Percentiles rank a stretch among this genome's conserved stretches.
Evolutionary conservation across 306 rosid genomes (phyloP).

Genomic region (Citrullus mucosospermus): DNA sequence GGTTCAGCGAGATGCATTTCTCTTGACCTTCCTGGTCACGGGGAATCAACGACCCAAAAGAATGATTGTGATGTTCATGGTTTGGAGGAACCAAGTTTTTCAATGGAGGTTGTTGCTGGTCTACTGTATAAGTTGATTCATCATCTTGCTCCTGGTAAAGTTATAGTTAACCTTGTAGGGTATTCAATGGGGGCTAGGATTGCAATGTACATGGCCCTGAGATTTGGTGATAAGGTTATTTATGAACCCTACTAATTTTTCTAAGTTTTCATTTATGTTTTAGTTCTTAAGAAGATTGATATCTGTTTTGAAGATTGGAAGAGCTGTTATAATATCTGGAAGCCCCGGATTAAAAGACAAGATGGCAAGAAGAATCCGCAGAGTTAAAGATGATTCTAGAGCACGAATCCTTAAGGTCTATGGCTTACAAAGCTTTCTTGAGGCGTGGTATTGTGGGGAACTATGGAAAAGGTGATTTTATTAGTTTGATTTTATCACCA

Average conservation of each 20-base stretch:
- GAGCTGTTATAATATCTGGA: conserved; percentile 71
- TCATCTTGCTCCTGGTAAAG: conserved; percentile 42
- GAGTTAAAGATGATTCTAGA: conserved; percentile 73
- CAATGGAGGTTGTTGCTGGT: conserved; percentile 50
- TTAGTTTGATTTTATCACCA: conserved; percentile 7
- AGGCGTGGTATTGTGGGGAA: conserved; percentile 70
- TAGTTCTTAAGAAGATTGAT: conserved; percentile 11
- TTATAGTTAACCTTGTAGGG: conserved; percentile 68
- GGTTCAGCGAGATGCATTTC: conserved; percentile 78
- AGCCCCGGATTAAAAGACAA: conserved; percentile 80
- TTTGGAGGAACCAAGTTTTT: conserved; percentile 26
- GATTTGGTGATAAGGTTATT: conserved; percentile 47
- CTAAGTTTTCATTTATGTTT: neutral
- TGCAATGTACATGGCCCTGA: conserved; percentile 70
- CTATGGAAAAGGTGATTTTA: conserved; percentile 63
- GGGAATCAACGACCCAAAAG: conserved; percentile 38
- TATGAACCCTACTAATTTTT: conserved; percentile 5
- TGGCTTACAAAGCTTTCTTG: conserved; percentile 58
- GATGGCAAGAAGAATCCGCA: conserved; percentile 54
- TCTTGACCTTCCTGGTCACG: conserved; percentile 88
- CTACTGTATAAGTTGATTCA: conserved; percentile 33
- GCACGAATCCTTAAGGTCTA: conserved; percentile 42
- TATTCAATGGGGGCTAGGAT: conserved; percentile 96
- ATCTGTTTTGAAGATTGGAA: conserved; percentile 46
- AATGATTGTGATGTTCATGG: conserved; percentile 15